Percentiles rank a stretch among this genome's conserved stretches.
These are phyloP conservation scores for Lactarius evosmus DNA, from an alignment of 768 basidiomycete genomes.

Conservation along the genomic window DNA sequence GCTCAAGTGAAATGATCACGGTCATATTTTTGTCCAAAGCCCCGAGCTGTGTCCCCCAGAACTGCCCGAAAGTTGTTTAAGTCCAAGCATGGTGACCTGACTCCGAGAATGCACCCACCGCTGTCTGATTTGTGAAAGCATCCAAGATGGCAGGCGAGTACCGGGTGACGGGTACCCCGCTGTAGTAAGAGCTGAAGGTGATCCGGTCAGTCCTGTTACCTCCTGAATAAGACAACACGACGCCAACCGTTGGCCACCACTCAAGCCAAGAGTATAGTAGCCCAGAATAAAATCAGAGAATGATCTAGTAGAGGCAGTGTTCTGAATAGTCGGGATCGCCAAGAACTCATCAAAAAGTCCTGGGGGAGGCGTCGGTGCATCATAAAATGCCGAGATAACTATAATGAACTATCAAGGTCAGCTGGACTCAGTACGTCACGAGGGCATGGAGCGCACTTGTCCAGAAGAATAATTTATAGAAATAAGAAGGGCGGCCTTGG, in stretches of 20 bases:
- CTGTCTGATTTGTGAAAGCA: not conserved
- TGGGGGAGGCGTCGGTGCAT: constrained; percentile 23
- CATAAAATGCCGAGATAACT: constrained; percentile 21
- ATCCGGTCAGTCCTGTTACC: not conserved
- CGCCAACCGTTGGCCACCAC: not conserved
- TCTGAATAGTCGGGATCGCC: constrained; percentile 8
- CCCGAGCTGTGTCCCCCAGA: not conserved
- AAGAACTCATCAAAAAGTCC: constrained; percentile 29
- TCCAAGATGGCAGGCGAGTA: constrained; percentile 6
- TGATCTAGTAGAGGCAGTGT: not conserved
- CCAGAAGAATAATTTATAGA: not conserved
- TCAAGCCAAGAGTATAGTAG: not conserved
- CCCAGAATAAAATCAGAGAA: not conserved
- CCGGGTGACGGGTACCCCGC: not conserved
- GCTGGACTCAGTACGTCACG: not conserved
- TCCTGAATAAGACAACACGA: not conserved
- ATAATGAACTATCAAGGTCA: not conserved
- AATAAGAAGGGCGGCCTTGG: not conserved
- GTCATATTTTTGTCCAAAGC: constrained; percentile 5
- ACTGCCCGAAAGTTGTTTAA: not conserved
- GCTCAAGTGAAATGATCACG: constrained; percentile 3
- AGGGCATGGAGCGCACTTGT: not conserved
- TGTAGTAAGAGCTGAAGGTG: not conserved
- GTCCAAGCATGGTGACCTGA: not conserved
- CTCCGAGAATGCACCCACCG: not conserved